Evolutionary conservation across 2,329 filamentous ascomycete genomes (phyloP).

Genomic region (Clonostachys solani): DNA sequence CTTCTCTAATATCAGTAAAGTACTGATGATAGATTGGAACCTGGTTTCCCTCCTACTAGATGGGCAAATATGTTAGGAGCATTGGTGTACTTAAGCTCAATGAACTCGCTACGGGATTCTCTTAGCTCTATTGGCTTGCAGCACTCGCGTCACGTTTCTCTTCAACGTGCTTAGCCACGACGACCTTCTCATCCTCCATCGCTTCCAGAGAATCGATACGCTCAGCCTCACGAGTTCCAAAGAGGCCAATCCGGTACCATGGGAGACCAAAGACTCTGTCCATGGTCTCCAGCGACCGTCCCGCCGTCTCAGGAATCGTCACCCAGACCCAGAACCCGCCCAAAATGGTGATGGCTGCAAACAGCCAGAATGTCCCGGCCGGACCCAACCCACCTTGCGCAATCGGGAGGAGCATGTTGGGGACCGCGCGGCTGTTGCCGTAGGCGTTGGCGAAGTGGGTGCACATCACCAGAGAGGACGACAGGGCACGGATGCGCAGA

Average conservation of each 20-base stretch:
- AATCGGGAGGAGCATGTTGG: constrained; percentile 1
- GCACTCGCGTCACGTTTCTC: too few relatives aligned
- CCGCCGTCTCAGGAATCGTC: not conserved
- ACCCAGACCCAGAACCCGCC: constrained; percentile 2
- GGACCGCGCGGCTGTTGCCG: constrained; percentile 1
- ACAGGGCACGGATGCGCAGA: constrained; percentile 27
- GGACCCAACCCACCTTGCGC: not conserved
- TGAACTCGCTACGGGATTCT: too few relatives aligned
- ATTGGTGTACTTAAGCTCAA: too few relatives aligned
- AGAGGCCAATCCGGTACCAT: constrained; percentile 1
- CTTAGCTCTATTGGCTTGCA: too few relatives aligned
- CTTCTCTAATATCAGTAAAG: too few relatives aligned
- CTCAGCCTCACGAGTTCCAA: not conserved
- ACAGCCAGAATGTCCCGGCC: constrained; percentile 6
- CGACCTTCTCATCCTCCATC: constrained; percentile 26
- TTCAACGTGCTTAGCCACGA: too few relatives aligned
- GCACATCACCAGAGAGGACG: constrained; percentile 31
- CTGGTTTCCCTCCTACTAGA: too few relatives aligned
- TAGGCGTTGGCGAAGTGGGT: constrained; percentile 21
- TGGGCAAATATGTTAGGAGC: too few relatives aligned
- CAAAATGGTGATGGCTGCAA: constrained; percentile 4
- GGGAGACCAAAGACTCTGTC: constrained; percentile 1
- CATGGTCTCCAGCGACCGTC: constrained; percentile 1
- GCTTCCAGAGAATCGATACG: not conserved
- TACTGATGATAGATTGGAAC: too few relatives aligned